Base-by-base conservation (phyloP, 2,329 filamentous ascomycete genomes). In the Colletotrichum viniferum region DNA sequence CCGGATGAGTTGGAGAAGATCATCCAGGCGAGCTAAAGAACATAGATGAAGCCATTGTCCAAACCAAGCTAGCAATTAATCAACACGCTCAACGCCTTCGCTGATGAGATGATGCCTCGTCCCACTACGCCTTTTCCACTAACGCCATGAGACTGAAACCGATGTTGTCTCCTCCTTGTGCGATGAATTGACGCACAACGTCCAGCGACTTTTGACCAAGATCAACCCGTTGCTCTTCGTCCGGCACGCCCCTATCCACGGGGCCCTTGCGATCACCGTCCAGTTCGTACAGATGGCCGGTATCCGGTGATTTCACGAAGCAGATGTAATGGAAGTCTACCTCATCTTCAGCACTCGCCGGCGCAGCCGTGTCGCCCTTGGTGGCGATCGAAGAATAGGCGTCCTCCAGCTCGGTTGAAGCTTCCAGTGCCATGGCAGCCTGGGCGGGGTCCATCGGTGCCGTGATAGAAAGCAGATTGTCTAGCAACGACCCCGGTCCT, bases 261-360 rank as follows among this genome's bases (percentile, higher is more conserved):
- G 93, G 93, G 0, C 93, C 93, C 79, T 92, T 94, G 66, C 92
- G 85, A 77, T 92, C 84, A 12, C 93, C 93, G 82, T 95, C 93
- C 81, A 95, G 83, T 82, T 94, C 92, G 88, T 92, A 95, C 61
- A 95, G 76, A 24, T 81, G 83, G 38, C 87, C 85, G 65, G 90
- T 88, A 79, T 89, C 87, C 9, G 76, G 65, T 3, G 82, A 82
- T 83, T 92, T 93, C 30, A 94, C 91, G 80, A 95, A 95, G 78
- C 92, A 94, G 52, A 95, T 92, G 80, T 94, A 95, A 81, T 95
- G 93, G 78, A 94, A 86, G 80, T 94, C 92, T 5, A 94, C 88
- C 68, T 89, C 87, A 66, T 90, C 91, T 48, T 93, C 90, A 13
- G 93, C 90, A 24, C 78, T 79, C 58, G 86, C 82, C 4, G 93